phyloP scores from a whole-genome alignment of 345 rosid species.

The Camelina sativa region DNA sequence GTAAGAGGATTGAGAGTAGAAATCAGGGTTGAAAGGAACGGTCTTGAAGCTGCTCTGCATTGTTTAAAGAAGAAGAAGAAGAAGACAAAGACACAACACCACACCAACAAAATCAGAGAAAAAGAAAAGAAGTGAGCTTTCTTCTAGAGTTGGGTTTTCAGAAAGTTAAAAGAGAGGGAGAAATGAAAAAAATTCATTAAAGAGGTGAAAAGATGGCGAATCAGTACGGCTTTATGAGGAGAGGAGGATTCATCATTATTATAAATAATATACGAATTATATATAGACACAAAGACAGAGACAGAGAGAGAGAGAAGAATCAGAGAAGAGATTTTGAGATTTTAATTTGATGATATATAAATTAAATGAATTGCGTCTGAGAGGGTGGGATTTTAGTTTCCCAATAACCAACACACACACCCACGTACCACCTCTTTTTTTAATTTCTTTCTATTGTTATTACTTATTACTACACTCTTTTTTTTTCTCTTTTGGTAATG shows the following conservation, averaged over 20 bases:
- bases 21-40: slow-evolving; percentile 54
- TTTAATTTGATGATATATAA: no score
- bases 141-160: slow-evolving; percentile 42
- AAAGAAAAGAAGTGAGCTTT: slow-evolving; percentile 37
- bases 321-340: no score
- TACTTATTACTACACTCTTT: no score
- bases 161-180: slow-evolving; percentile 24
- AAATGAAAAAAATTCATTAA: slow-evolving; percentile 10
- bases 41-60: slow-evolving; percentile 92
- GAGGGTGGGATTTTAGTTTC: slow-evolving; percentile 84
- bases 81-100: neutral
- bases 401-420: slow-evolving; percentile 55
- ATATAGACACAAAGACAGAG: no score
- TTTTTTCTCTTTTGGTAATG: neutral
- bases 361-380: slow-evolving; percentile 57
- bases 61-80: neutral
- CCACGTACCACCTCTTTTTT: slow-evolving; percentile 15
- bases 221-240: slow-evolving; percentile 34
- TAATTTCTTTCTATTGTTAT: neutral
- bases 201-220: slow-evolving; percentile 47
- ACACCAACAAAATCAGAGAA: neutral
- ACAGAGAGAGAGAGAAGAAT: no score
- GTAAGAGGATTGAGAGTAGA: slow-evolving; percentile 68
- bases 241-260: slow-evolving; percentile 35
- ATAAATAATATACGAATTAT: slow-evolving; percentile 21